Evolutionary conservation across 495 filamentous ascomycete genomes (phyloP), one percentile per base, ranked within the genome.

Genomic region (Terfezia boudieri): DNA sequence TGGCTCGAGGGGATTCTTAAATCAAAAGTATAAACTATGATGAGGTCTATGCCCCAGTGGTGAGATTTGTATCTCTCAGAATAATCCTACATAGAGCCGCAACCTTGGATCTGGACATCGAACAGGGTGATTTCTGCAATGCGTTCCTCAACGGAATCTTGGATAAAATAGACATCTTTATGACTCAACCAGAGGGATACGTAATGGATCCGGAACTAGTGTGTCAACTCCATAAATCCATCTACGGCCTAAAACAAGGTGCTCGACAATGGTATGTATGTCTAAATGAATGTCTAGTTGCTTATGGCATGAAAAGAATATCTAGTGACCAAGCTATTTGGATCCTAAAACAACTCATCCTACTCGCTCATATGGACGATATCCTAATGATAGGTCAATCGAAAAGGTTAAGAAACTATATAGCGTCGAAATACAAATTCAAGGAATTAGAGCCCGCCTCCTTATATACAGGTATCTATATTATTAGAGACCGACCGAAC

Each of bases 91-190:
- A 38, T 7, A 8, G 2, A 9, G 38, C 54, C 9, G 37, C 38
- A 10, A 51, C 22, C 16, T 51, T 12, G n/a, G 14, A 26, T 9
- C 35, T 20, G 12, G 14, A 55, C 9, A 14, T 51, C 7, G 16
- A 55, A 50, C 54, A 55, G 9, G 37, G 48, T 38, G 38, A 55
- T 53, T 26, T 55, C 16, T 7, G 9, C 8, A 55, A 38, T n/a
- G 54, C 54, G 1, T 55, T 55, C 26, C 22, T 51, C 8, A 37
- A 37, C 14, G 4, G 32, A 2, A 23, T 12, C n/a, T 23, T 54
- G 20, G 20, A 20, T n/a, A 1, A 46, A 10, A 37, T 43, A 37
- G 53, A 48, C 2, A 23, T 54, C 8, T 54, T 43, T 23, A 48
- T 54, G 37, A 35, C 8, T 17, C 53, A 35, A 14, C 3, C 51